Base-by-base conservation (phyloP, 2,329 filamentous ascomycete species). In the Epichloe uncinata region DNA sequence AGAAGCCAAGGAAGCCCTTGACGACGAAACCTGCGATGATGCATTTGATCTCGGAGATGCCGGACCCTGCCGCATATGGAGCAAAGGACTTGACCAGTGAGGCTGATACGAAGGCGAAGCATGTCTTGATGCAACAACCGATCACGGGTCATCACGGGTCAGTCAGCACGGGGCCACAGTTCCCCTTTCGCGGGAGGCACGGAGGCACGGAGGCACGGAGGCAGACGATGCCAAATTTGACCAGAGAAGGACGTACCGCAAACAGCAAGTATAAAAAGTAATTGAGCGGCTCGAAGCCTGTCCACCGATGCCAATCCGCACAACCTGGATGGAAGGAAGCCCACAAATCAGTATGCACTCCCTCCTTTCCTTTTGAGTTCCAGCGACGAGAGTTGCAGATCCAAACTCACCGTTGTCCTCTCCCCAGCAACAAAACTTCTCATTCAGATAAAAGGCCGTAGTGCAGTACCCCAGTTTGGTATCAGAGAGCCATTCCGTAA, bases 11-110 rank as follows among this genome's bases (percentile, higher is more conserved):
- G 61, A 98, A 98, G 0, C 90, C 93, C 68, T 97, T 96, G 93
- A 98, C 98, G 46, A 97, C 87, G 64, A 98, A 98, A 3, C 93
- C 93, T 4, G 91, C 93, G 62, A 98, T 95, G 63, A 98, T 97
- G 68, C 89, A 95, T 68, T 98, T 98, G 75, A 98, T 98, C 70
- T 98, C 93, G 12, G 89, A 96, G 52, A 98, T 98, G 40, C 93
- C 93, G 12, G 88, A 95, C 15, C 93, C 93, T 35, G 93, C 93
- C 11, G 93, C 93, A 64, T 98, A 98, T 0, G 93, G 93, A 4
- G 93, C 90, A 66, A 93, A 97, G 1, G 81, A 82, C 64, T 88
- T 93, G 62, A 98, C 93, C 40, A 98, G 74, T 37, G 78, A 82
- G 0, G 90, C 90, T 2, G 90, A 84, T 3, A 84, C 84, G 49